phyloP scores from a whole-genome alignment of 108 stramenopile species.

The Schizochytrium sp. region DNA sequence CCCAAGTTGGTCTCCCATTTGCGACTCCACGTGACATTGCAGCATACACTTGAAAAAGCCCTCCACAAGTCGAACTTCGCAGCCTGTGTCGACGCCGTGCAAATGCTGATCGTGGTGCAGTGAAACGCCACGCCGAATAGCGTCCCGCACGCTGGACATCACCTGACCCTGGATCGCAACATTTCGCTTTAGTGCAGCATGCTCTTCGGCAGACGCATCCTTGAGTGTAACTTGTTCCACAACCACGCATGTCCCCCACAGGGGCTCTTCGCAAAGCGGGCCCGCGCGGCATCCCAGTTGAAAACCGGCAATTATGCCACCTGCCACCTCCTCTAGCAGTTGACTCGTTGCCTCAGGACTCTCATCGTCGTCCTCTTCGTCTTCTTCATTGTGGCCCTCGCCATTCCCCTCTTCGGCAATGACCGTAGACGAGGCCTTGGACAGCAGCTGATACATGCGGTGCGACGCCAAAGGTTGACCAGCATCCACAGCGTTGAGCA shows the following conservation, averaged over 20 bases:
- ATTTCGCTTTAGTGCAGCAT: not conserved
- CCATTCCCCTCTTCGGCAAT: not conserved
- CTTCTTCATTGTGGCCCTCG: not conserved
- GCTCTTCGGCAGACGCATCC: not conserved
- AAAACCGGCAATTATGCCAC: conserved; percentile 24
- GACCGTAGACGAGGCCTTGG: not conserved
- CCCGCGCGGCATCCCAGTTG: conserved; percentile 20
- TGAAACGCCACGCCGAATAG: not conserved
- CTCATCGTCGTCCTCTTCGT: not conserved
- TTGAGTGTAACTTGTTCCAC: conserved; percentile 15
- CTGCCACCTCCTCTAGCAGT: not conserved
- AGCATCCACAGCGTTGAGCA: not conserved
- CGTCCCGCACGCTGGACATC: not conserved
- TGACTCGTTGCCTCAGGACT: not conserved
- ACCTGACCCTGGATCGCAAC: not conserved
- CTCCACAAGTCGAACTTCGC: conserved; percentile 43
- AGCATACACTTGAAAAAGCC: conserved; percentile 39
- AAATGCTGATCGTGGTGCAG: not conserved
- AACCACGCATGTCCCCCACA: conserved; percentile 23
- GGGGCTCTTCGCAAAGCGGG: conserved; percentile 33
- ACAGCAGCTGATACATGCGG: not conserved
- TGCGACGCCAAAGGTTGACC: not conserved
- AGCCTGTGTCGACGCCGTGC: not conserved
- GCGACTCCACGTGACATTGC: conserved; percentile 34
- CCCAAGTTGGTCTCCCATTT: conserved; percentile 36